phyloP scores from a whole-genome alignment of 176 grass and related monocot species.

The Avena sativa region DNA sequence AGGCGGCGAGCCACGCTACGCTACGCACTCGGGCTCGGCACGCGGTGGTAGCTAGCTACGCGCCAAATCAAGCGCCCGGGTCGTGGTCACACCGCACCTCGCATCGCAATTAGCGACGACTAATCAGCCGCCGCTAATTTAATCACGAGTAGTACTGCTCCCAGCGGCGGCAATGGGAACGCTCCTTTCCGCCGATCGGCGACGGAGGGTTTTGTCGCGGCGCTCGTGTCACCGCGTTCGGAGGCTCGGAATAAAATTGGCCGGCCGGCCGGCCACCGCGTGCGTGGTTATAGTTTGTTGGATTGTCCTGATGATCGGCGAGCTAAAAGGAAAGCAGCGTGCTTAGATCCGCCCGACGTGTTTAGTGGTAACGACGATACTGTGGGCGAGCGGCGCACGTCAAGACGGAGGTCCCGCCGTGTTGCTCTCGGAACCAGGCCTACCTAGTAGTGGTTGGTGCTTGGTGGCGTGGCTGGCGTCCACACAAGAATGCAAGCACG shows the following conservation, averaged over 20 bases:
- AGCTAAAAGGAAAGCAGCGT: neutral
- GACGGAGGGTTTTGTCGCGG: neutral
- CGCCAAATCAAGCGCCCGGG: neutral
- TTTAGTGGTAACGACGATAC: neutral
- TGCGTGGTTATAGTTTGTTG: neutral
- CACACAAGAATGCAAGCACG: neutral
- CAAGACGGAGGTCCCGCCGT: neutral
- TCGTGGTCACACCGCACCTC: neutral
- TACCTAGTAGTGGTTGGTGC: neutral
- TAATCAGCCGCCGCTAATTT: neutral
- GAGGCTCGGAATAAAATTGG: neutral
- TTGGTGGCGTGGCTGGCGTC: neutral
- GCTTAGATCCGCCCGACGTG: neutral
- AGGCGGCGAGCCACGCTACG: neutral
- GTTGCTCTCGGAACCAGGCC: neutral
- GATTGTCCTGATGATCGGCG: no score
- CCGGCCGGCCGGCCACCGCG: neutral
- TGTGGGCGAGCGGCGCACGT: slow-evolving; percentile 6
- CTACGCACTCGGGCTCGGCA: no score
- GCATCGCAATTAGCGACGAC: slow-evolving; percentile 23
- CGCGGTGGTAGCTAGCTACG: neutral
- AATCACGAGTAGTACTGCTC: neutral
- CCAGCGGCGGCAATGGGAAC: neutral
- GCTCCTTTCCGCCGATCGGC: neutral
- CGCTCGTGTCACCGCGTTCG: neutral